These are phyloP conservation scores for Lentinula lateritia DNA, from an alignment of 768 basidiomycete species.

Conservation along the genomic window DNA sequence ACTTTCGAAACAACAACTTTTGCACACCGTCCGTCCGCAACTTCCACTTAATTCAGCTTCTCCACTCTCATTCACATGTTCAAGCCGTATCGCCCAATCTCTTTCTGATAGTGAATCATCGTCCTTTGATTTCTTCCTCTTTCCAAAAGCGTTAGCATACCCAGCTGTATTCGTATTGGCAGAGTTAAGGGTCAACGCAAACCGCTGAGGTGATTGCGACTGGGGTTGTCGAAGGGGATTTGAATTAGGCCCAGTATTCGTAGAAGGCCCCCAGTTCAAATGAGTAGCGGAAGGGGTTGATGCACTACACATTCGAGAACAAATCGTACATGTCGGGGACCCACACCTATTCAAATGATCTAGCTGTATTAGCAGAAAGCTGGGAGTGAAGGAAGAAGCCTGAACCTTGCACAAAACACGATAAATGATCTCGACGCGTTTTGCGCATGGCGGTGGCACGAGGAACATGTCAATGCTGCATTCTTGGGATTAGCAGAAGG, in stretches of 20 bases:
- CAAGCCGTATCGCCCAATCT: background rate
- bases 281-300: background rate
- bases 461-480: background rate
- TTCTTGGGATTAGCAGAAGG: background rate
- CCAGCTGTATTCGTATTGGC: background rate
- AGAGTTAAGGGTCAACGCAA: background rate
- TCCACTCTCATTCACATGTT: background rate
- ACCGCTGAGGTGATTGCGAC: background rate
- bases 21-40: conserved; percentile 1
- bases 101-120: background rate
- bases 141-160: background rate
- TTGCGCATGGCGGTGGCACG: background rate
- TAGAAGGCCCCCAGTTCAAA: background rate
- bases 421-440: conserved; percentile 1
- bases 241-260: background rate
- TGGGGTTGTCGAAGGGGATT: background rate
- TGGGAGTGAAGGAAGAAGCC: background rate
- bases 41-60: background rate
- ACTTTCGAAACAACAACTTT: background rate
- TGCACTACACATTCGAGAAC: background rate
- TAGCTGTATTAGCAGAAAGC: background rate
- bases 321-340: background rate
- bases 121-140: background rate
- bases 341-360: background rate
- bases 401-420: background rate